A percentile compares a stretch with the other conserved stretches of the same genome.
Conservation (phyloP, 2,329 filamentous ascomycete genomes). For the Paraphoma chrysanthemicola region DNA sequence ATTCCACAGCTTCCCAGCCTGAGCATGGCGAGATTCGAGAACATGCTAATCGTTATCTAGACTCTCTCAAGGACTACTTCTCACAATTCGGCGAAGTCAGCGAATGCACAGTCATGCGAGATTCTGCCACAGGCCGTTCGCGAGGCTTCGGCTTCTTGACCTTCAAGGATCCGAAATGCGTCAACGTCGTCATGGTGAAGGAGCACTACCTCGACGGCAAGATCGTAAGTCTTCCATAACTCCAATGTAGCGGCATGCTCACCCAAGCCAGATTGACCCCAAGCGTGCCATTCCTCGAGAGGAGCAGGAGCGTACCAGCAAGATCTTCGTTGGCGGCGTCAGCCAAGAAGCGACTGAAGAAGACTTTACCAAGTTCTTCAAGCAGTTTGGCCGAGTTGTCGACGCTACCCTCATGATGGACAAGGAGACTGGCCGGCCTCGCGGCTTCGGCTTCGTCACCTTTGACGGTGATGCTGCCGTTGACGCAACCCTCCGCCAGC, state of each 20-base stretch:
- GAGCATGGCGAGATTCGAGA: not conserved
- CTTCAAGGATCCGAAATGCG: conserved; percentile 96
- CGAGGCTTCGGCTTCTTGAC: conserved; percentile 97
- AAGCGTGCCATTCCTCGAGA: conserved; percentile 97
- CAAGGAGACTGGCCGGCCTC: conserved; percentile 95
- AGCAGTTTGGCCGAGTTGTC: conserved; percentile 92
- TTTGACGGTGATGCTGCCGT: conserved; percentile 97
- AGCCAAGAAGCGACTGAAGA: conserved; percentile 96
- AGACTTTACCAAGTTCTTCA: conserved; percentile 96
- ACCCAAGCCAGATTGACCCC: conserved; percentile 80
- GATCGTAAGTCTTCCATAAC: conserved; percentile 72
- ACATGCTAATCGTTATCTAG: conserved; percentile 56
- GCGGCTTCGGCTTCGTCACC: conserved; percentile 97
- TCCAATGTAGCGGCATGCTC: conserved; percentile 21
- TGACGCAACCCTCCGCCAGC: conserved; percentile 83
- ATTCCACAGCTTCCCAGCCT: not conserved
- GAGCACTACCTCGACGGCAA: conserved; percentile 98
- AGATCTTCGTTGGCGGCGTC: conserved; percentile 98
- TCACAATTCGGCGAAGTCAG: conserved; percentile 96
- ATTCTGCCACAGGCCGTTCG: conserved; percentile 90
- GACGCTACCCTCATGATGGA: conserved; percentile 99
- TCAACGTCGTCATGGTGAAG: conserved; percentile 99
- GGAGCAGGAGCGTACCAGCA: conserved; percentile 97
- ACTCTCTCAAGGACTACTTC: conserved; percentile 96
- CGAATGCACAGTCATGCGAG: conserved; percentile 99